These are phyloP conservation scores for Salix udensis DNA, from an alignment of 345 rosid genomes.

Conservation along the genomic window DNA sequence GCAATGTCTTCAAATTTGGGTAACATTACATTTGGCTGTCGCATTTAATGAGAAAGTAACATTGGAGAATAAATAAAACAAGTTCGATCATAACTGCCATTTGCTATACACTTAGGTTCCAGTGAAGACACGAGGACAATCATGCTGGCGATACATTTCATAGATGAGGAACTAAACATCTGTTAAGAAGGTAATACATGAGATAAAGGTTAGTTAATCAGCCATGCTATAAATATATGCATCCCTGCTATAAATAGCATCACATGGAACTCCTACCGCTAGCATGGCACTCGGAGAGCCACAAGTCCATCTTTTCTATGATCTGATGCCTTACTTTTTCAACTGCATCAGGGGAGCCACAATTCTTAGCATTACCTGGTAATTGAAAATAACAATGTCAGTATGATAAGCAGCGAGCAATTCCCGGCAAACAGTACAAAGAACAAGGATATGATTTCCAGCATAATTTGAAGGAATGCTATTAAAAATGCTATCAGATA, in stretches of 20 bases:
- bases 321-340: slow-evolving; percentile 75
- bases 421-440: background rate
- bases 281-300: slow-evolving; percentile 75
- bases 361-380: slow-evolving; percentile 69
- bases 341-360: slow-evolving; percentile 85
- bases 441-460: background rate
- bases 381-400: background rate
- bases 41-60: no score
- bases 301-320: slow-evolving; percentile 74
- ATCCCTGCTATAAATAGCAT: background rate
- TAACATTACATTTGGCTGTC: no score
- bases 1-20: no score
- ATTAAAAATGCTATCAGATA: background rate
- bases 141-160: background rate
- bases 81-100: no score
- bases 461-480: background rate
- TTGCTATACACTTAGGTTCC: no score
- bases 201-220: slow-evolving; percentile 11
- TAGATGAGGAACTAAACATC: slow-evolving; percentile 12
- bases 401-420: background rate
- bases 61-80: no score
- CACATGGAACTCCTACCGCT: slow-evolving; percentile 37
- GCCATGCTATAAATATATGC: background rate
- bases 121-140: background rate
- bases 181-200: slow-evolving; percentile 21